phyloP scores from a whole-genome alignment of 2,329 filamentous ascomycete genomes.

The Sclerotinia glacialis region DNA sequence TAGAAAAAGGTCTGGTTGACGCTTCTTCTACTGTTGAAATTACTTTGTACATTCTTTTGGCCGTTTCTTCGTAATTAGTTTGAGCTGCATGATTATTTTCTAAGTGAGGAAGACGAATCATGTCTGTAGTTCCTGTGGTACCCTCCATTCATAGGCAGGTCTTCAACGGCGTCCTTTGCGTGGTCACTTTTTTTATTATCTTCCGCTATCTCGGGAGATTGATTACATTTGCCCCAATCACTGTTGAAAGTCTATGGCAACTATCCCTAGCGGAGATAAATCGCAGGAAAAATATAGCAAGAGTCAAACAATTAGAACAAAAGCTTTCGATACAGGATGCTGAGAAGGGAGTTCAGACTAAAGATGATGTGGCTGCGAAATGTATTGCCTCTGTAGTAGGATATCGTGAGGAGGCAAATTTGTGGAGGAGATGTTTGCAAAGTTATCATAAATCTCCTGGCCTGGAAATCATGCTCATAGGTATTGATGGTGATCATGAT shows the following conservation, averaged over 20 bases:
- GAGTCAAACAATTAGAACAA: conserved; percentile 23
- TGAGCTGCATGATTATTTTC: neutral
- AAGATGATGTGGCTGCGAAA: conserved; percentile 19
- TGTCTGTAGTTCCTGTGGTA: conserved; percentile 9
- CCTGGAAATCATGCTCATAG: conserved; percentile 25
- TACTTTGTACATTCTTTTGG: neutral
- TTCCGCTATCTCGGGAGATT: conserved; percentile 24
- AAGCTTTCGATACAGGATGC: conserved; percentile 20
- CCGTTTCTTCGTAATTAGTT: neutral
- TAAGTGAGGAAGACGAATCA: neutral
- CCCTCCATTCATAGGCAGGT: conserved; percentile 18
- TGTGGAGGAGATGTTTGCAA: conserved; percentile 26
- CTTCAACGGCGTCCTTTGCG: conserved; percentile 24
- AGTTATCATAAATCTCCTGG: conserved; percentile 25
- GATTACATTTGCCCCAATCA: conserved; percentile 24
- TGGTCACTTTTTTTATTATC: conserved; percentile 22
- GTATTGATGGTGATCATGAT: conserved; percentile 27
- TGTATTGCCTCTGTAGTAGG: conserved; percentile 27
- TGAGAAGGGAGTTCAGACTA: conserved; percentile 23
- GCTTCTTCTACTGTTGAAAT: neutral
- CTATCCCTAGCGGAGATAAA: conserved; percentile 27
- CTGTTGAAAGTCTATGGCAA: conserved; percentile 28
- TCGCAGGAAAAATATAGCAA: conserved; percentile 24
- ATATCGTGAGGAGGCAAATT: conserved; percentile 26
- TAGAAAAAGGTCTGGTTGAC: neutral